Percentiles rank a stretch among this genome's conserved stretches.
Conservation (phyloP, 345 rosid genomes). For the Gossypium bickii region DNA sequence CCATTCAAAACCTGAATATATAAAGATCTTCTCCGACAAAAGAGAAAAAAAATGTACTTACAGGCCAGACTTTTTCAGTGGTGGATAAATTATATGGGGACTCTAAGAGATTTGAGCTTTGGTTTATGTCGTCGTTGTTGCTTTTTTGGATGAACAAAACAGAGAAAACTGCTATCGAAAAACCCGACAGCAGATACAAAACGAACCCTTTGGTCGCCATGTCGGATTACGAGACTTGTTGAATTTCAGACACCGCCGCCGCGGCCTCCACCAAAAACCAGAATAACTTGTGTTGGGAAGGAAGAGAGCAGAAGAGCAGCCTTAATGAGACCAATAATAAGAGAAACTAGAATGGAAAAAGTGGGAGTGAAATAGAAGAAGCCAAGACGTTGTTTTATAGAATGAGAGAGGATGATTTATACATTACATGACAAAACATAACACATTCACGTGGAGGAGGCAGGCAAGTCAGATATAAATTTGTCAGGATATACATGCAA, state of each 20-base stretch:
- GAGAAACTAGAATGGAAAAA: too few species aligned
- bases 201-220: slow-evolving; percentile 59
- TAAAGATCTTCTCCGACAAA: neutral
- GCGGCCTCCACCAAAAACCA: neutral
- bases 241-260: neutral
- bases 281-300: too few species aligned
- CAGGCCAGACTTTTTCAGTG: slow-evolving; percentile 68
- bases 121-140: neutral
- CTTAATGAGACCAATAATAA: too few species aligned
- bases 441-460: neutral
- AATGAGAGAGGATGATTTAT: neutral
- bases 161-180: slow-evolving; percentile 53
- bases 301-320: too few species aligned
- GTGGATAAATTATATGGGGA: neutral
- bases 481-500: neutral
- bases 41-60: slow-evolving; percentile 20
- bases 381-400: neutral
- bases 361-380: too few species aligned
- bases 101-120: slow-evolving; percentile 14
- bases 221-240: neutral
- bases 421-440: neutral
- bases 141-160: slow-evolving; percentile 31
- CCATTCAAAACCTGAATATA: neutral
- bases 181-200: slow-evolving; percentile 51
- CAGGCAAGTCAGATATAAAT: neutral